These are phyloP conservation scores for Oryza nivara DNA, from an alignment of 176 grass and related monocot species.

Conservation along the genomic window DNA sequence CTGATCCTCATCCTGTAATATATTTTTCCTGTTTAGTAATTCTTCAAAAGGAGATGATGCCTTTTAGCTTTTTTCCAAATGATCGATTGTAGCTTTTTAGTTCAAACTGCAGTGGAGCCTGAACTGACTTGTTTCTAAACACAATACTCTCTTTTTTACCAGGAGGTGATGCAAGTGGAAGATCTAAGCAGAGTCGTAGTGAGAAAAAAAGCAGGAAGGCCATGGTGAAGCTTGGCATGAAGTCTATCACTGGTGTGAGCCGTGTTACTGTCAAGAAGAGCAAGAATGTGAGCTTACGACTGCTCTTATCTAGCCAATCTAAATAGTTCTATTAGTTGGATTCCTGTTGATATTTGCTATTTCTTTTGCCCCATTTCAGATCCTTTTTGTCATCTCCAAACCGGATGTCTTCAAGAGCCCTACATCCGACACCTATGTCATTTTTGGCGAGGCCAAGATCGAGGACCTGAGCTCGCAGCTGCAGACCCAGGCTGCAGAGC, in stretches of 20 bases:
- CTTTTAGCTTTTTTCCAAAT: background rate
- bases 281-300: slow-evolving; percentile 64
- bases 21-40: background rate
- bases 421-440: slow-evolving; percentile 68
- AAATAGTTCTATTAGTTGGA: background rate
- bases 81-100: background rate
- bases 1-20: background rate
- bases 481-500: slow-evolving; percentile 61
- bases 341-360: background rate
- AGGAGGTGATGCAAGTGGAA: slow-evolving; percentile 66
- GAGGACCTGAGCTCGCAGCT: slow-evolving; percentile 67
- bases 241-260: slow-evolving; percentile 73
- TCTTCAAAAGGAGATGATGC: background rate
- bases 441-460: slow-evolving; percentile 76
- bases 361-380: slow-evolving; percentile 27
- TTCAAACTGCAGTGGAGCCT: background rate
- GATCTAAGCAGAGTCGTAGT: slow-evolving; percentile 79
- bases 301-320: background rate
- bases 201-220: slow-evolving; percentile 90
- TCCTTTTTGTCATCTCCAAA: slow-evolving; percentile 73
- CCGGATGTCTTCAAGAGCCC: slow-evolving; percentile 85
- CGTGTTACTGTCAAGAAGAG: slow-evolving; percentile 82
- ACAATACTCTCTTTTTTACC: background rate
- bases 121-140: background rate
- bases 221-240: slow-evolving; percentile 85